Evolutionary conservation across 116 monocot species (phyloP), one percentile per base, ranked within the genome.

Genomic region (Phalaenopsis hybrid): DNA sequence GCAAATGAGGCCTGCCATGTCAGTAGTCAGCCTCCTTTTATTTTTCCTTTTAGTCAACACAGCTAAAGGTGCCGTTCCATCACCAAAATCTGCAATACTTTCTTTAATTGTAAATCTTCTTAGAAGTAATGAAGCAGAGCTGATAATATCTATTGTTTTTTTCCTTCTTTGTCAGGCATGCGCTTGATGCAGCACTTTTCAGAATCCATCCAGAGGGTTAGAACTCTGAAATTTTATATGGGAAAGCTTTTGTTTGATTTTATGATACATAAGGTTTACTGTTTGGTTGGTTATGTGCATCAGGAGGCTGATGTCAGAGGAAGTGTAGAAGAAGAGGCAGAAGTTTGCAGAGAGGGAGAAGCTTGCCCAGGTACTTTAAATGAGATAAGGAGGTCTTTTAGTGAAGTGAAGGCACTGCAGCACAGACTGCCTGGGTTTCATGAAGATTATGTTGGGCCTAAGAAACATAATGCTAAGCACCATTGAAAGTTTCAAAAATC

Each of bases 391-490:
- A 81, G 57, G 43, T 74, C 84, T 79, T 15, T 81, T 81, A 82
- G 55, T 52, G 75, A 74, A 82, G 34, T 57, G 65, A 77, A 57
- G 33, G 67, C 84, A 81, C 63, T 55, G 41, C 41, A 86, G 67
- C 75, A 84, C 49, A 61, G 69, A 49, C 74, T 84, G 44, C 89
- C 88, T 55, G 82, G 52, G 81, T 86, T 93, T 82, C 85, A 88
- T 78, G 93, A 94, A 83, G 93, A 94, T 86, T 94, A 91, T 79
- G 83, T 81, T 78, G 91, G 86, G 15, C 88, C 91, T 79, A 88
- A 82, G 75, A 79, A 87, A 76, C 89, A 91, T 88, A 85, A 85
- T 55, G 77, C 86, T 74, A 87, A 89, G 61, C 87, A 88, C 87
- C 84, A 88, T 31, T 84, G 57, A 84, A 61, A 21, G 61, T 61